Conservation (phyloP, 192 early-diverging fungal genomes). For the Endogone sp. region DNA sequence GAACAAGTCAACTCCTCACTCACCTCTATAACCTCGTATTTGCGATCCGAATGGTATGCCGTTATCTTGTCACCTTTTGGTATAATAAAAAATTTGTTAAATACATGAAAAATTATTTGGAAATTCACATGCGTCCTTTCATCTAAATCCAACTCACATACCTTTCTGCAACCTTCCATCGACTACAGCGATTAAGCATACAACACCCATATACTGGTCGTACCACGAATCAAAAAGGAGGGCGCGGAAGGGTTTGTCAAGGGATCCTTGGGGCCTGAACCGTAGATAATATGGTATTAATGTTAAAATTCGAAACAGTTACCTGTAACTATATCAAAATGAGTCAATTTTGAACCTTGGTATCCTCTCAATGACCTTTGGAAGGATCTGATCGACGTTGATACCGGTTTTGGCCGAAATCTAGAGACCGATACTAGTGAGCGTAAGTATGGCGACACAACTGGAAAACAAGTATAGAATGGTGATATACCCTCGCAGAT, state of each 20-base stretch:
- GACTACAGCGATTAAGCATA: constrained; percentile 86
- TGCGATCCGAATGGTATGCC: constrained; percentile 68
- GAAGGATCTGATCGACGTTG: constrained; percentile 71
- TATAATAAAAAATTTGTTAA: background rate
- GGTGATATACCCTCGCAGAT: background rate
- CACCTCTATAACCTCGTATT: constrained; percentile 82
- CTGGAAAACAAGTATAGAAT: too few relatives aligned
- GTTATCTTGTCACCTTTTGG: constrained; percentile 73
- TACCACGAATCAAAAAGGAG: constrained; percentile 98
- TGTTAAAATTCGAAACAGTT: background rate
- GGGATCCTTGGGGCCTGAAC: constrained; percentile 57
- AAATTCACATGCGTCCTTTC: too few relatives aligned
- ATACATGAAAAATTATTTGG: too few relatives aligned
- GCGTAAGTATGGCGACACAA: background rate
- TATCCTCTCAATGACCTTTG: constrained; percentile 71
- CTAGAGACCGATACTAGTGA: constrained; percentile 18
- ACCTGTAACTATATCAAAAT: background rate
- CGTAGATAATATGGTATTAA: background rate
- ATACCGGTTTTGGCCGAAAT: constrained; percentile 89
- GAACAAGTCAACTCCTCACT: background rate
- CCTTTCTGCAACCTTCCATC: constrained; percentile 79
- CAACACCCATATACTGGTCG: constrained; percentile 96
- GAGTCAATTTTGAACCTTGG: constrained; percentile 52
- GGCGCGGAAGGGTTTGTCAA: constrained; percentile 68
- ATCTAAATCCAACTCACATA: constrained; percentile 14